These are phyloP conservation scores for Aspergillus luchuensis DNA, from an alignment of 2,329 filamentous ascomycete species.

Conservation along the genomic window DNA sequence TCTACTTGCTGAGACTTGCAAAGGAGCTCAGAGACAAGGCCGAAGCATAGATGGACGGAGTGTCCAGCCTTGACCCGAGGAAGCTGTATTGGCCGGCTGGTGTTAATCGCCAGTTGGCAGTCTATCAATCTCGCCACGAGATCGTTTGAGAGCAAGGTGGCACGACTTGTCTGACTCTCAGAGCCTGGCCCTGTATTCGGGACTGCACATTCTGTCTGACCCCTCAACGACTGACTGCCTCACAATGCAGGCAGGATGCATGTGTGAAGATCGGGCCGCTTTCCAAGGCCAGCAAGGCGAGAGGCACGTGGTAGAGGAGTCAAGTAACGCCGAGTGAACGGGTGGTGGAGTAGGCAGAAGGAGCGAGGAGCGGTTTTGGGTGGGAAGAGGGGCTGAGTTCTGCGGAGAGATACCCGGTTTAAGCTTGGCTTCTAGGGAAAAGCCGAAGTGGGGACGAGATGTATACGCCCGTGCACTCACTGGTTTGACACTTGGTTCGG, in stretches of 20 bases:
- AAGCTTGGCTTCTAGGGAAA: not conserved
- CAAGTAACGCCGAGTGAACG: not conserved
- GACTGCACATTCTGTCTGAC: not conserved
- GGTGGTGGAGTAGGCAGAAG: not conserved
- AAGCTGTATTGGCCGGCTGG: not conserved
- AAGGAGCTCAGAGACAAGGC: slow-evolving; percentile 60
- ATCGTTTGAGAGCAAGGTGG: not conserved
- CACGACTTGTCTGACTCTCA: not conserved
- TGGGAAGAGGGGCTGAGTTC: not conserved
- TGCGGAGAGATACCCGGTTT: not conserved
- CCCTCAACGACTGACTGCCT: slow-evolving; percentile 2
- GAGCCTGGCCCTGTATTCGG: not conserved
- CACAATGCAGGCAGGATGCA: not conserved
- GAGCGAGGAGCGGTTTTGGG: not conserved
- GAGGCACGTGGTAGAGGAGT: not conserved
- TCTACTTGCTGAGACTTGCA: slow-evolving; percentile 73
- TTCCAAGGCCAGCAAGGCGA: not conserved
- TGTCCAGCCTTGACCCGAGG: not conserved
- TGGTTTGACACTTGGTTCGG: slow-evolving; percentile 2
- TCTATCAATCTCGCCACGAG: not conserved
- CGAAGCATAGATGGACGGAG: slow-evolving; percentile 20
- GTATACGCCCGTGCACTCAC: not conserved
- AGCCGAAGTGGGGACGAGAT: not conserved
- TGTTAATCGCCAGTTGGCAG: not conserved
- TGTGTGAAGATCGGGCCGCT: slow-evolving; percentile 2